Evolutionary conservation across 164 flowering plant species (phyloP).

Genomic region (Paratinospora sagittata): DNA sequence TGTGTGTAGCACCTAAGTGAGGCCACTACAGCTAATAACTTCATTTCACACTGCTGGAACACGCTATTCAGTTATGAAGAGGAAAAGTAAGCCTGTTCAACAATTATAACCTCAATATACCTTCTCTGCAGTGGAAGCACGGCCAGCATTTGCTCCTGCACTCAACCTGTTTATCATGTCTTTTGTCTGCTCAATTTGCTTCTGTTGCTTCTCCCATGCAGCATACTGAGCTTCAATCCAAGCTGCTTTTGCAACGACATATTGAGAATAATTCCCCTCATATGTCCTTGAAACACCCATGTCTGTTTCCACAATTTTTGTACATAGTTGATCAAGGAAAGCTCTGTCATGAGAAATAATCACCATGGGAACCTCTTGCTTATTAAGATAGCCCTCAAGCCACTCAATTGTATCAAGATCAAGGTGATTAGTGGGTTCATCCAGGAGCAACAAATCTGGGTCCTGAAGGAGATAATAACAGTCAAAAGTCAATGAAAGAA

Average conservation of each 20-base stretch:
- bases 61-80: not conserved
- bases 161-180: constrained; percentile 75
- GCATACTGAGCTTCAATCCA: constrained; percentile 88
- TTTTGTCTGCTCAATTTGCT: constrained; percentile 77
- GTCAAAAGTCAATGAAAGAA: not conserved
- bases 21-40: no score
- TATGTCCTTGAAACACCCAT: constrained; percentile 95
- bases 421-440: constrained; percentile 99
- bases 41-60: no score
- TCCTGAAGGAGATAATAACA: constrained; percentile 47
- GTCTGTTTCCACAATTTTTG: constrained; percentile 97
- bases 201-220: constrained; percentile 99
- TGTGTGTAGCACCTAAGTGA: not conserved
- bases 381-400: constrained; percentile 87
- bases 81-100: not conserved
- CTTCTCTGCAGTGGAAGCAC: constrained; percentile 98
- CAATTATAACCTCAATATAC: constrained; percentile 23
- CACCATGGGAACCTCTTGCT: constrained; percentile 95
- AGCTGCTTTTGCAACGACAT: constrained; percentile 62
- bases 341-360: constrained; percentile 99
- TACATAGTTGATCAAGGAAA: constrained; percentile 94
- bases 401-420: constrained; percentile 98
- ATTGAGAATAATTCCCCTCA: constrained; percentile 86
- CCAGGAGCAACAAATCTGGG: constrained; percentile 88
- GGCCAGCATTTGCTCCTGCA: constrained; percentile 92